Evolutionary conservation across 2,329 filamentous ascomycete genomes (phyloP).

Genomic region (Nemania sp.): DNA sequence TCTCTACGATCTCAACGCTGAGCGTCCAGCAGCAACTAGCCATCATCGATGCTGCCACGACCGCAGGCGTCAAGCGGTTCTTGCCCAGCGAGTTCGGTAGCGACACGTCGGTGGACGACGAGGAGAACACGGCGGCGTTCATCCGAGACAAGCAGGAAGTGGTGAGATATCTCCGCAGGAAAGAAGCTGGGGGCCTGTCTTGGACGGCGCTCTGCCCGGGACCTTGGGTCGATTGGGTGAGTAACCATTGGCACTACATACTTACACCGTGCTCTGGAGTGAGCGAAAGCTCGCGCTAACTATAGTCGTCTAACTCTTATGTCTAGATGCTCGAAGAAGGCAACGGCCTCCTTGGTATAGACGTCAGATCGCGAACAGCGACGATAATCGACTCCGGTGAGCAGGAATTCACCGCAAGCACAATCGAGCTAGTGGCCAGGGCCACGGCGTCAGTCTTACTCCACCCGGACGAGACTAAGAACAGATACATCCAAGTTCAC

Average conservation of each 20-base stretch:
- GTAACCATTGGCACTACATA: too few species aligned
- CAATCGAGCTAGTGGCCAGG: not conserved
- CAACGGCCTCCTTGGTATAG: not conserved
- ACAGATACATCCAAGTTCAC: not conserved
- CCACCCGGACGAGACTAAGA: not conserved
- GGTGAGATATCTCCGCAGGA: not conserved
- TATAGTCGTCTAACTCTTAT: not conserved
- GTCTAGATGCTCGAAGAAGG: slow-evolving; percentile 7
- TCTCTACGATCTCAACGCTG: not conserved
- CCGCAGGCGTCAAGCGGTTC: slow-evolving; percentile 7
- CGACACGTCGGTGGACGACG: not conserved
- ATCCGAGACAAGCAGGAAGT: not conserved
- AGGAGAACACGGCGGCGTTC: not conserved
- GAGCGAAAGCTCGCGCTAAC: not conserved
- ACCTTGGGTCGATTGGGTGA: slow-evolving; percentile 1
- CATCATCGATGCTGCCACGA: slow-evolving; percentile 8
- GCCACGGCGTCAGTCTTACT: not conserved
- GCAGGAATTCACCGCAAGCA: slow-evolving; percentile 1
- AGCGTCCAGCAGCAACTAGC: not conserved
- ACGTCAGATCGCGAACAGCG: slow-evolving; percentile 1
- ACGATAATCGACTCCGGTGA: slow-evolving; percentile 5
- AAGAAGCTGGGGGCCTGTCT: slow-evolving; percentile 2
- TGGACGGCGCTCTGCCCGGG: slow-evolving; percentile 7
- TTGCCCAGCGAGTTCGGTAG: slow-evolving; percentile 6
- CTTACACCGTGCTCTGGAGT: not conserved